Conservation (phyloP, 768 basidiomycete genomes). For the Rhizopogon vesiculosus region DNA sequence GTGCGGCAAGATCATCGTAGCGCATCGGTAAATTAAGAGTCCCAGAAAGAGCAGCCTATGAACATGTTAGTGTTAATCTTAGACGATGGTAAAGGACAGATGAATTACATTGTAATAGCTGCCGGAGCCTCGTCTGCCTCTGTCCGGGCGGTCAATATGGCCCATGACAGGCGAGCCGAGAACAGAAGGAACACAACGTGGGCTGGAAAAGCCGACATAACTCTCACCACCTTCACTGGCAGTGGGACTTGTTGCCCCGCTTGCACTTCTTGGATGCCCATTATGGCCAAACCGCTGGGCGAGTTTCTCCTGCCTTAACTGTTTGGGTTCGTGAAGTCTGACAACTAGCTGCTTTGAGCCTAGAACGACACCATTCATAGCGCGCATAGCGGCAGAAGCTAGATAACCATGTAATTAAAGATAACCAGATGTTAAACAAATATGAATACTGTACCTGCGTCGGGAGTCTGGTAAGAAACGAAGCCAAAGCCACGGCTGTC, state of each 20-base stretch:
- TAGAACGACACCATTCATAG: constrained; percentile 73
- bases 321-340: constrained; percentile 86
- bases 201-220: constrained; percentile 70
- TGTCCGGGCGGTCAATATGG: constrained; percentile 53
- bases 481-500: constrained; percentile 89
- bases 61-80: constrained; percentile 3
- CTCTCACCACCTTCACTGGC: constrained; percentile 79
- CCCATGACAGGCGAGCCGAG: constrained; percentile 54
- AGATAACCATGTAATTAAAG: constrained; percentile 1
- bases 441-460: constrained; percentile 53
- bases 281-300: constrained; percentile 79
- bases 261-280: constrained; percentile 74
- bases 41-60: constrained; percentile 75
- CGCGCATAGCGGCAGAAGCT: constrained; percentile 72
- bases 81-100: neutral
- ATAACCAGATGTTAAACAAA: neutral
- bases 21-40: constrained; percentile 79
- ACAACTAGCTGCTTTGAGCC: constrained; percentile 81
- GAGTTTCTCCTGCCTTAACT: constrained; percentile 84
- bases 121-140: constrained; percentile 74
- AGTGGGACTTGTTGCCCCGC: constrained; percentile 83
- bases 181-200: constrained; percentile 46
- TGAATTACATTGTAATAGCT: constrained; percentile 76
- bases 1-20: constrained; percentile 77
- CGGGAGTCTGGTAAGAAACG: constrained; percentile 80